Percentiles rank a stretch among this genome's conserved stretches.
Conservation (phyloP, 2,329 filamentous ascomycete species). For the Aureobasidium lini region DNA sequence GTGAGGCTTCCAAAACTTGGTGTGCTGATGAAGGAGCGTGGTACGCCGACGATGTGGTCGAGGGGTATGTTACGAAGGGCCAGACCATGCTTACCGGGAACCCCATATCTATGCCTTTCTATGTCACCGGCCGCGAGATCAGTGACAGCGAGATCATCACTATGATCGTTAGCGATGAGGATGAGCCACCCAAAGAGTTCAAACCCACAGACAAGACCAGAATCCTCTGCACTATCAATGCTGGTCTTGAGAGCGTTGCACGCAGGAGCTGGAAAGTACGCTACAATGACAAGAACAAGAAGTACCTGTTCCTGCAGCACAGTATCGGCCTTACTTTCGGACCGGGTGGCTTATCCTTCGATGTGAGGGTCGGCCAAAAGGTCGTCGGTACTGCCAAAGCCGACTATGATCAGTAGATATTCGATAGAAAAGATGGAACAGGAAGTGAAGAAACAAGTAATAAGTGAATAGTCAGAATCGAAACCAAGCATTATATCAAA, state of each 20-base stretch:
- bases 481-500: no score
- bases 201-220: conserved; percentile 41
- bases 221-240: conserved; percentile 65
- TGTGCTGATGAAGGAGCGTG: conserved; percentile 72
- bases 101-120: background rate
- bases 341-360: conserved; percentile 68
- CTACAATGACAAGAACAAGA: conserved; percentile 68
- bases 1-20: conserved; percentile 68
- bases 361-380: conserved; percentile 70
- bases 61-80: conserved; percentile 60
- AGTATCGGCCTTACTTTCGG: conserved; percentile 78
- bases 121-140: background rate
- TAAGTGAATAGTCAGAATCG: no score
- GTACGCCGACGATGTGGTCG: conserved; percentile 80
- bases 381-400: conserved; percentile 70
- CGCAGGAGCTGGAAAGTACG: conserved; percentile 59
- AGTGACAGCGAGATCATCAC: background rate
- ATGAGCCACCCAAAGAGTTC: background rate
- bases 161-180: conserved; percentile 5
- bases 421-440: no score
- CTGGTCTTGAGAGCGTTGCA: conserved; percentile 67
- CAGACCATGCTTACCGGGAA: background rate
- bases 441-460: no score
- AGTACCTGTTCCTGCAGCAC: conserved; percentile 76
- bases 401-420: conserved; percentile 53